These are phyloP conservation scores for Gentiana macrophylla DNA, from an alignment of 257 asterid genomes.

Conservation along the genomic window DNA sequence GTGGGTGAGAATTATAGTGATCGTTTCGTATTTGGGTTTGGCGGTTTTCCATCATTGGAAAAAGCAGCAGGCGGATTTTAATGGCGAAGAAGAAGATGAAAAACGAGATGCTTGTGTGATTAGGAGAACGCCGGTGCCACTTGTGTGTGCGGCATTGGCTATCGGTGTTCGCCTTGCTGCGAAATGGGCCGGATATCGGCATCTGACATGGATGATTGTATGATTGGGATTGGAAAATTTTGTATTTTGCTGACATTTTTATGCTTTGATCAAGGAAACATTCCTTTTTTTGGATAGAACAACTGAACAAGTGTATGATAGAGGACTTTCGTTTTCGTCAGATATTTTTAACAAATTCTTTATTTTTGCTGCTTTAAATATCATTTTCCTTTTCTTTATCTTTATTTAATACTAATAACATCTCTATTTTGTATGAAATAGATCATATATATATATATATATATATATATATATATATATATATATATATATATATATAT, in stretches of 20 bases:
- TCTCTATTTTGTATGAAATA: too few species aligned
- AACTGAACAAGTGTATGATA: too few species aligned
- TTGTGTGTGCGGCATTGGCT: constrained; percentile 66
- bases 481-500: too few species aligned
- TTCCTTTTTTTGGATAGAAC: too few species aligned
- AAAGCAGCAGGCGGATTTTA: background rate
- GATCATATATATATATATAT: too few species aligned
- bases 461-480: too few species aligned
- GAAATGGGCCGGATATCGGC: constrained; percentile 89
- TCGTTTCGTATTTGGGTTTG: constrained; percentile 47
- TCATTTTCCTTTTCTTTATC: too few species aligned
- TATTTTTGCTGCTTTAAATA: too few species aligned
- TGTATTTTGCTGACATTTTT: background rate
- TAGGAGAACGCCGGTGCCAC: constrained; percentile 53
- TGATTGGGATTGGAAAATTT: constrained; percentile 14
- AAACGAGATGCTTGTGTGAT: constrained; percentile 18
- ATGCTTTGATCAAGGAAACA: too few species aligned
- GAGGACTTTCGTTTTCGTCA: too few species aligned
- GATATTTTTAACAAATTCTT: too few species aligned
- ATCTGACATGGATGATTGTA: constrained; percentile 95
- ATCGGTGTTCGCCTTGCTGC: constrained; percentile 69
- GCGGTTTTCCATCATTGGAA: constrained; percentile 41
- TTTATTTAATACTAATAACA: too few species aligned
- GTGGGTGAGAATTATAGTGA: constrained; percentile 59
- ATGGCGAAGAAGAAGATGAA: constrained; percentile 16